These are phyloP conservation scores for Tolypocladium amazonense DNA, from an alignment of 2,329 filamentous ascomycete genomes.

Conservation along the genomic window DNA sequence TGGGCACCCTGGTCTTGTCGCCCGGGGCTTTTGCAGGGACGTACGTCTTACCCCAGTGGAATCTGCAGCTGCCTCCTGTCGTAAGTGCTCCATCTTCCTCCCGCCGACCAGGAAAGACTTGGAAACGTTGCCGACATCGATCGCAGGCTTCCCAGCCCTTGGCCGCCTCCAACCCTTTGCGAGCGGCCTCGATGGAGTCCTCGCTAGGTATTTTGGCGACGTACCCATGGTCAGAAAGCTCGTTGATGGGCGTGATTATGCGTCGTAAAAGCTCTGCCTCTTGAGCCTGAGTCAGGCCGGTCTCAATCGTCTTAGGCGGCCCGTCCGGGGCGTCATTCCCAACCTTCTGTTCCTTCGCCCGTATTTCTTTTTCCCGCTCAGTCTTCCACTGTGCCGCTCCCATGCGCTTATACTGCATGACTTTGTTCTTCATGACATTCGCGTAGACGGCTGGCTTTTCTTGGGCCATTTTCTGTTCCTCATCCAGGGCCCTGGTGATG, in stretches of 20 bases:
- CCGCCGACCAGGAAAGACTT: slow-evolving; percentile 80
- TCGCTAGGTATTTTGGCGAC: slow-evolving; percentile 56
- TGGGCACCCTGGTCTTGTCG: slow-evolving; percentile 44
- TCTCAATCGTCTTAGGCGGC: slow-evolving; percentile 47
- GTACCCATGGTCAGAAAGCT: slow-evolving; percentile 63
- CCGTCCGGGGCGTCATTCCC: slow-evolving; percentile 19
- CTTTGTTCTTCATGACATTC: slow-evolving; percentile 74
- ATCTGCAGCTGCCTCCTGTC: slow-evolving; percentile 65
- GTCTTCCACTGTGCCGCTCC: slow-evolving; percentile 58
- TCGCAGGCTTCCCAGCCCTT: slow-evolving; percentile 83
- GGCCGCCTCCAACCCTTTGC: slow-evolving; percentile 52
- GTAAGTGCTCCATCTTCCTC: slow-evolving; percentile 65
- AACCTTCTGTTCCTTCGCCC: slow-evolving; percentile 15
- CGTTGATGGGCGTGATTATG: slow-evolving; percentile 52
- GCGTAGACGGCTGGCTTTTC: slow-evolving; percentile 63
- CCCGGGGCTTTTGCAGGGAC: slow-evolving; percentile 46
- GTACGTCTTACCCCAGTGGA: slow-evolving; percentile 68
- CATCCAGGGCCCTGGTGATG: slow-evolving; percentile 58
- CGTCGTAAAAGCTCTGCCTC: slow-evolving; percentile 56
- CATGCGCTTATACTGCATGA: slow-evolving; percentile 71
- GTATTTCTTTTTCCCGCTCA: slow-evolving; percentile 36
- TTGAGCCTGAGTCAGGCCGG: slow-evolving; percentile 55
- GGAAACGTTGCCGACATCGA: slow-evolving; percentile 75
- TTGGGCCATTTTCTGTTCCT: slow-evolving; percentile 66
- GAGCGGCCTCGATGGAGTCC: slow-evolving; percentile 56